These are phyloP conservation scores for Nissolia schottii DNA, from an alignment of 306 rosid genomes.

Conservation along the genomic window DNA sequence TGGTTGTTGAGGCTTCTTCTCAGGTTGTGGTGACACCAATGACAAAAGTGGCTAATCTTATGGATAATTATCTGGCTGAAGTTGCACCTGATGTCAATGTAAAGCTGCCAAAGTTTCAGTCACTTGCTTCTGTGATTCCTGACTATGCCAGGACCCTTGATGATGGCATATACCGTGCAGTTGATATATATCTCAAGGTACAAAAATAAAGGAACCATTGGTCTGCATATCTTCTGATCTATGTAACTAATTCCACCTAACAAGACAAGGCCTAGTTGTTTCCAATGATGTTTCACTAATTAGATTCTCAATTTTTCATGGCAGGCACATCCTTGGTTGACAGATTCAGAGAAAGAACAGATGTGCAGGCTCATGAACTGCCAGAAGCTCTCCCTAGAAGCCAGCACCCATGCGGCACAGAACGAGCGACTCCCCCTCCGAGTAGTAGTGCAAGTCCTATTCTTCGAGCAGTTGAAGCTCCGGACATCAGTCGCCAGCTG, in stretches of 20 bases:
- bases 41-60: constrained; percentile 68
- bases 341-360: constrained; percentile 84
- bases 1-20: constrained; percentile 41
- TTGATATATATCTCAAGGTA: constrained; percentile 91
- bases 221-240: not conserved
- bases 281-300: not conserved
- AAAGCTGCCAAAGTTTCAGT: constrained; percentile 62
- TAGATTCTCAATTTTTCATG: constrained; percentile 14
- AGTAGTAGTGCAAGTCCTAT: constrained; percentile 71
- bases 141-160: constrained; percentile 71
- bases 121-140: constrained; percentile 75
- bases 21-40: constrained; percentile 46
- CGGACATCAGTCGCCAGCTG: constrained; percentile 81
- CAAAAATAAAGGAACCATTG: not conserved
- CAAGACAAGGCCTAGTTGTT: too few relatives aligned
- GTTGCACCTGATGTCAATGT: constrained; percentile 86
- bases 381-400: constrained; percentile 92
- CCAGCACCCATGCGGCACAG: constrained; percentile 90
- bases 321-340: constrained; percentile 82
- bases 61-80: constrained; percentile 83
- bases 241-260: too few relatives aligned
- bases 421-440: constrained; percentile 92
- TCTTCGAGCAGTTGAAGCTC: constrained; percentile 87
- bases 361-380: constrained; percentile 81
- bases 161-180: constrained; percentile 83